phyloP scores from a whole-genome alignment of 2,329 filamentous ascomycete genomes.

The Beauveria asiatica region DNA sequence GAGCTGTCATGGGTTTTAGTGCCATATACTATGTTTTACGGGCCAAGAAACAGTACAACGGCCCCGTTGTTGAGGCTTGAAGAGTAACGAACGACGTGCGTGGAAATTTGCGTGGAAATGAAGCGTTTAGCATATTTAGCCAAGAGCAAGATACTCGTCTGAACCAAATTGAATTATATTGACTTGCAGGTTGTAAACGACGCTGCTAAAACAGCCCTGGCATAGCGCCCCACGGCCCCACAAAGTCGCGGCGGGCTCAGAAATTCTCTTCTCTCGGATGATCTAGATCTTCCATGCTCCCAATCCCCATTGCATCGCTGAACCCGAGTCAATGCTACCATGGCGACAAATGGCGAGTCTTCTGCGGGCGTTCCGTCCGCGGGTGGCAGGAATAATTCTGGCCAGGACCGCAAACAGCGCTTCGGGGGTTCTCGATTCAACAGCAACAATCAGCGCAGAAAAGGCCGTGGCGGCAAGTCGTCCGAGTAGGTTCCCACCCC shows the following conservation, averaged over 20 bases:
- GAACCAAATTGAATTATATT: not conserved
- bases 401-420: slow-evolving; percentile 7
- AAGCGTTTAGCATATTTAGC: not conserved
- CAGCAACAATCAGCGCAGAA: slow-evolving; percentile 7
- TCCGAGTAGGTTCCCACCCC: slow-evolving; percentile 3
- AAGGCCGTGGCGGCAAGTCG: slow-evolving; percentile 1
- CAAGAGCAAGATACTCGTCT: not conserved
- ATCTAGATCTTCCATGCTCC: not conserved
- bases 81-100: not conserved
- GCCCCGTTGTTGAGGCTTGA: slow-evolving; percentile 28
- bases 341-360: slow-evolving; percentile 10
- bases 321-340: slow-evolving; percentile 7
- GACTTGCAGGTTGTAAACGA: not conserved
- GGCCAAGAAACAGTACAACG: slow-evolving; percentile 35
- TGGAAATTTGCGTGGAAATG: not conserved
- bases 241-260: not conserved
- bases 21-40: slow-evolving; percentile 36
- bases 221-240: slow-evolving; percentile 1
- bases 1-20: slow-evolving; percentile 32
- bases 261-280: slow-evolving; percentile 5
- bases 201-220: not conserved
- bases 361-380: slow-evolving; percentile 5
- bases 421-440: slow-evolving; percentile 3
- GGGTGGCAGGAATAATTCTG: not conserved
- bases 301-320: not conserved